phyloP scores from a whole-genome alignment of 2,329 filamentous ascomycete genomes.

The Alternaria brassicae region DNA sequence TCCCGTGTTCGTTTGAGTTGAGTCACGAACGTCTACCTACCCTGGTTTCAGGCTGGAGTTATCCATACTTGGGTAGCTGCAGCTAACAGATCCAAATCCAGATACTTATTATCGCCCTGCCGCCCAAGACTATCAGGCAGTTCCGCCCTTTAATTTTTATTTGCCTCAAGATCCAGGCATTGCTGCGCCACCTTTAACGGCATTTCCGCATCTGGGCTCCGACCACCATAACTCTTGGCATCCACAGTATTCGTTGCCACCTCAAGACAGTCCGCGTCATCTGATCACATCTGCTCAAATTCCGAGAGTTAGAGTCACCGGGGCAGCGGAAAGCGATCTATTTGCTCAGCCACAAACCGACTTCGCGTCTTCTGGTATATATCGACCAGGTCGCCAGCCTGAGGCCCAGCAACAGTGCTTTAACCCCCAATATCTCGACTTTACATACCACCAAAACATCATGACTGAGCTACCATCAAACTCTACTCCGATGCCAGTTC shows the following conservation, averaged over 20 bases:
- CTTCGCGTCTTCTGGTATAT: slow-evolving; percentile 42
- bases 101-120: slow-evolving; percentile 41
- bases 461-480: slow-evolving; percentile 38
- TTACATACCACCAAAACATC: slow-evolving; percentile 18
- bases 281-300: slow-evolving; percentile 35
- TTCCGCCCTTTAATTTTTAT: slow-evolving; percentile 30
- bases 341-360: slow-evolving; percentile 45
- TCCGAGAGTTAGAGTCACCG: slow-evolving; percentile 45
- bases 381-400: slow-evolving; percentile 36
- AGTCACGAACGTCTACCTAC: slow-evolving; percentile 31
- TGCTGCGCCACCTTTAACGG: slow-evolving; percentile 35
- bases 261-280: slow-evolving; percentile 44
- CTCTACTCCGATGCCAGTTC: slow-evolving; percentile 29
- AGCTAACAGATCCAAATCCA: slow-evolving; percentile 26
- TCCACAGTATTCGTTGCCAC: slow-evolving; percentile 22
- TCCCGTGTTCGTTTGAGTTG: slow-evolving; percentile 31
- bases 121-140: slow-evolving; percentile 32
- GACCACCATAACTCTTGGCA: slow-evolving; percentile 39
- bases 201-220: slow-evolving; percentile 41
- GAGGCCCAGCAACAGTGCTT: slow-evolving; percentile 39
- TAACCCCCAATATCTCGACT: slow-evolving; percentile 30
- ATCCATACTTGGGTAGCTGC: slow-evolving; percentile 17
- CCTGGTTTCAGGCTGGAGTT: slow-evolving; percentile 40
- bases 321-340: slow-evolving; percentile 30
- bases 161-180: slow-evolving; percentile 40